Base-by-base conservation (phyloP, 495 filamentous ascomycete species). In the Paragyromitra xinjiangensis region DNA sequence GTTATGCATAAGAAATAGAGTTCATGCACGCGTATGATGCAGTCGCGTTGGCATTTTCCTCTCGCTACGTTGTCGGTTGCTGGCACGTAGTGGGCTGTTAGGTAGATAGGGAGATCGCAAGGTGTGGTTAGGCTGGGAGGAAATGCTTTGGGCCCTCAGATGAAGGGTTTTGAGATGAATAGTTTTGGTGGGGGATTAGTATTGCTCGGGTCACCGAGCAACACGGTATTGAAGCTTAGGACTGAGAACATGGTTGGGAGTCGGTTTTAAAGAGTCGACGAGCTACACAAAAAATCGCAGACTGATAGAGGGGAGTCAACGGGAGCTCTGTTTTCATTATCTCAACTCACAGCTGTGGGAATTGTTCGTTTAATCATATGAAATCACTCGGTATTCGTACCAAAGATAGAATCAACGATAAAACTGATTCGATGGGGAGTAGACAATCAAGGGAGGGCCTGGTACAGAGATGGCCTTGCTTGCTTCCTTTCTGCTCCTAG, bases 11-110 rank as follows among this genome's bases (percentile, higher is more conserved):
- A 22, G 16, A 69, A 61, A 61, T 69, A 69, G 24, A 37, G 66
- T 69, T 69, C 58, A 29, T 69, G 40, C 66, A 45, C 58, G 26
- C 51, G 39, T 39, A 56, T 24, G 40, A 58, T 61, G 67, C 67
- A 48, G 67, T 34, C 40, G 67, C 9, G 67, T 69, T 69, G 53
- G 53, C 67, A 37, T 16, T 56, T 40, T 19, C 34, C 34, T 29
- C 65, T 26, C 14, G 48, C 5, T 19, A 16, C 26, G 5, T 68
- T 50, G 2, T 14, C 11, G 24, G 29, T 34, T 34, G 29, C 4
- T 34, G 29, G 29, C 29, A 34, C 29, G 29, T 34, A 34, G 29
- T 34, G 29, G 29, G 29, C 29, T 34, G 29, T 34, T 3, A n/a
- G 55, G 24, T 16, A 34, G 55, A 34, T 11, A 45, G 22, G 11